Evolutionary conservation across 2,329 filamentous ascomycete species (phyloP).

Genomic region (Teratosphaeria viscida): DNA sequence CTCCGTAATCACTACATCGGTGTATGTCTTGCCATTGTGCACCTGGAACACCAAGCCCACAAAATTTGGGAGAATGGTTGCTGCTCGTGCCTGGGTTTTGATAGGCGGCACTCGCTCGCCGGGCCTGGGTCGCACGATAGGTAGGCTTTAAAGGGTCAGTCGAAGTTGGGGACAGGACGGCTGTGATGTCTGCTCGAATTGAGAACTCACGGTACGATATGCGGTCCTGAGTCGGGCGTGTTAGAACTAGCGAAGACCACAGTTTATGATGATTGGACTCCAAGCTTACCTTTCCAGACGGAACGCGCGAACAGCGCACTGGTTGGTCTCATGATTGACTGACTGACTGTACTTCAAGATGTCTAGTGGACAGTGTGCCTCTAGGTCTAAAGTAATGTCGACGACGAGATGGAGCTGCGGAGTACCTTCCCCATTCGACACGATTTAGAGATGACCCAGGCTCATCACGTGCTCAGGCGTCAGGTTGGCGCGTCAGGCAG

Average conservation of each 20-base stretch:
- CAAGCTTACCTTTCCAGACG: constrained; percentile 68
- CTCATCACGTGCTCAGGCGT: neutral
- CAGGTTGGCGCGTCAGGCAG: neutral
- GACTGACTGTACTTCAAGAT: neutral
- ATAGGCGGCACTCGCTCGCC: constrained; percentile 62
- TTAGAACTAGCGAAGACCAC: constrained; percentile 6
- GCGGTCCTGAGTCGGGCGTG: constrained; percentile 44
- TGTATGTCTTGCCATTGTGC: constrained; percentile 82
- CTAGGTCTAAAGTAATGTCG: neutral
- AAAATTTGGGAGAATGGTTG: constrained; percentile 86
- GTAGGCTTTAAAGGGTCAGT: constrained; percentile 38
- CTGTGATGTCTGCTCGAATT: neutral
- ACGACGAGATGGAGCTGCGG: neutral
- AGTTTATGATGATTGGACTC: neutral
- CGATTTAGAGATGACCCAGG: neutral
- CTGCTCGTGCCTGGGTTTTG: constrained; percentile 74
- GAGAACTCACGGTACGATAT: constrained; percentile 56
- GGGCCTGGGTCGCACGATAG: constrained; percentile 50
- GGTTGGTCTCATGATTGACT: constrained; percentile 18
- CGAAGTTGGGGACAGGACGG: neutral
- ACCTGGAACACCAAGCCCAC: constrained; percentile 83
- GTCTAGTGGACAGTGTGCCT: neutral
- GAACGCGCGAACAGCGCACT: constrained; percentile 49
- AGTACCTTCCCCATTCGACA: neutral
- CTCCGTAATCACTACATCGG: constrained; percentile 75